These are phyloP conservation scores for Silybum marianum DNA, from an alignment of 129 eudicot species.

Conservation along the genomic window DNA sequence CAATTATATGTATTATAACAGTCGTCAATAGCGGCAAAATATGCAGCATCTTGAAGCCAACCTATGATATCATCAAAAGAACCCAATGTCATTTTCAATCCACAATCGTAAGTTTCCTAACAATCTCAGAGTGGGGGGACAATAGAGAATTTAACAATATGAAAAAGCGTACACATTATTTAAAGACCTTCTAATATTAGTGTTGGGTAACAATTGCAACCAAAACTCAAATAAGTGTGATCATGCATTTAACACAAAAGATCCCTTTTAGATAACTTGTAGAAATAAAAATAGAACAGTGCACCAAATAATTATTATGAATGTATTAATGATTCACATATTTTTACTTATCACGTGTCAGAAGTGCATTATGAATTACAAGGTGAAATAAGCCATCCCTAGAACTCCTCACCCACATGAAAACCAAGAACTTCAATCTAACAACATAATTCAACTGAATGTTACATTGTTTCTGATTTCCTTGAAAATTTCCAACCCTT, in stretches of 20 bases:
- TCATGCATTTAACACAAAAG: not conserved
- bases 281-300: conserved; percentile 3
- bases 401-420: not conserved
- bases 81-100: conserved; percentile 11
- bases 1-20: conserved; percentile 61
- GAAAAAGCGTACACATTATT: not conserved
- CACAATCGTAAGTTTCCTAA: not conserved
- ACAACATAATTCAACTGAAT: not conserved
- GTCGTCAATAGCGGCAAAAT: conserved; percentile 94
- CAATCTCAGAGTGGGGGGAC: not conserved
- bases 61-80: conserved; percentile 46
- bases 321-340: not conserved
- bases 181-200: not conserved
- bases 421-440: not conserved
- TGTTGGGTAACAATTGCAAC: conserved; percentile 17
- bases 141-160: not conserved
- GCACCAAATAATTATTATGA: conserved; percentile 14
- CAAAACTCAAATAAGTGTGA: not conserved
- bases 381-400: conserved; percentile 10
- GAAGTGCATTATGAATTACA: not conserved
- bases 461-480: not conserved
- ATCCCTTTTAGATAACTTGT: not conserved
- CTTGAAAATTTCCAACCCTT: not conserved
- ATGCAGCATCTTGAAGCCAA: conserved; percentile 98
- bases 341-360: not conserved